Conservation (phyloP, 148 eudicot genomes). For the Amaranthus palmeri region DNA sequence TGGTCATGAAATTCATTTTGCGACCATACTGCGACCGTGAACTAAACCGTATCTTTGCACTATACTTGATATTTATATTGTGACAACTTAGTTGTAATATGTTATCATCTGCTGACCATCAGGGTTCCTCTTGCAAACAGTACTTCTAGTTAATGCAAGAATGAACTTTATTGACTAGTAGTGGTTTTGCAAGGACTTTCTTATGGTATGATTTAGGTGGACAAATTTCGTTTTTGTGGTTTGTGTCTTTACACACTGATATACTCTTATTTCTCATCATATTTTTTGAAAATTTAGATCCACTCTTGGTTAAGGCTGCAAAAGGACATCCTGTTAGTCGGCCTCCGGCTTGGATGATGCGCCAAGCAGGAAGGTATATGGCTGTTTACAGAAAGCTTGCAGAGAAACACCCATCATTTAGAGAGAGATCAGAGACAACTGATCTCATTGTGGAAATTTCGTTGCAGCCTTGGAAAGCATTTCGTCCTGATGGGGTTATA, state of each 20-base stretch:
- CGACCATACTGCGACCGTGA: too few relatives aligned
- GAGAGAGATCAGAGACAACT: constrained; percentile 98
- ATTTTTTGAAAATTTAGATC: constrained; percentile 43
- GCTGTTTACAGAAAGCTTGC: constrained; percentile 98
- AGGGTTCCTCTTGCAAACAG: background rate
- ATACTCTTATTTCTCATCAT: background rate
- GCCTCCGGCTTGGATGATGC: constrained; percentile 99
- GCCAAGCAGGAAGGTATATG: constrained; percentile 99
- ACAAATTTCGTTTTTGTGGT: background rate
- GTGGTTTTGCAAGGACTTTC: background rate
- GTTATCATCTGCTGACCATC: too few relatives aligned
- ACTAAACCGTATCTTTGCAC: background rate
- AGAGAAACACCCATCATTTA: constrained; percentile 87
- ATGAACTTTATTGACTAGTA: background rate
- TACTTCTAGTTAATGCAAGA: background rate
- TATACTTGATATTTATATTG: background rate
- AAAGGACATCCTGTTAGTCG: constrained; percentile 75
- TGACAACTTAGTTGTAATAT: too few relatives aligned
- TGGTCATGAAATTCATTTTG: background rate
- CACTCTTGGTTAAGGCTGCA: constrained; percentile 86
- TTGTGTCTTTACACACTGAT: background rate
- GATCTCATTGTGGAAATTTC: constrained; percentile 99
- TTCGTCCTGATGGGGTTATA: constrained; percentile 93
- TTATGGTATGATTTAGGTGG: background rate
- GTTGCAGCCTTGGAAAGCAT: constrained; percentile 99